Base-by-base conservation (phyloP, 1,284 basidiomycete genomes). In the Moesziomyces antarcticus region DNA sequence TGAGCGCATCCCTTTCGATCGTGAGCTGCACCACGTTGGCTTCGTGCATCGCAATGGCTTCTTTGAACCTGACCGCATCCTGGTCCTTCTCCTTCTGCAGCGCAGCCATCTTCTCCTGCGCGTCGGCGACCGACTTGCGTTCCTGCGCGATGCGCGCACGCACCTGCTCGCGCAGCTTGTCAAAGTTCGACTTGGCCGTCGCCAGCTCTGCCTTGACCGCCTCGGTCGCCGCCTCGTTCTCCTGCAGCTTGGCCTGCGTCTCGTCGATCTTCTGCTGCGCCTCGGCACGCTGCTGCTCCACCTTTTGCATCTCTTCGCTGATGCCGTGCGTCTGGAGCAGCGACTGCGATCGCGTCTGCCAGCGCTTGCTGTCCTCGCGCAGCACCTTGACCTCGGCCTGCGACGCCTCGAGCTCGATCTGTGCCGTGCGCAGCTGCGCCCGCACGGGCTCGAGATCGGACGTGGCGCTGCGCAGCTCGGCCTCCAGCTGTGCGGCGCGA, bases 241-340 rank as follows among this genome's bases (percentile, higher is more conserved):
- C 59, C 30, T 61, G 56, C 53, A 78, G 43, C 56, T 78, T 61
- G 1, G 56, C 46, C 41, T 68, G 49, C 18, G 68, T 55, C 50
- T 70, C 73, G 3, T 74, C 59, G 44, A 77, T 60, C 52, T 73
- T 68, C 18, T 56, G 49, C 54, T 79, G 65, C 3, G 75, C 69
- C 25, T 75, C 67, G 5, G 67, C 71, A 6, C 75, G 73, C 65
- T 83, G 77, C 52, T 78, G 67, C 64, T 83, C 80, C 24, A 66
- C 75, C 61, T 77, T 77, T 46, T 82, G 73, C 35, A 84, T 65
- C 62, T 83, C 79, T 5, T 91, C 90, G 16, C 93, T 93, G 73
- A 93, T 91, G 53, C 93, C 92, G 77, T 94, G 92, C 79, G 93
- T 93, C 85, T 88, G 90, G 50, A 96, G 86, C 33, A 95, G 86